phyloP scores from a whole-genome alignment of 805 yeast species.

The Wickerhamiella azyma region DNA sequence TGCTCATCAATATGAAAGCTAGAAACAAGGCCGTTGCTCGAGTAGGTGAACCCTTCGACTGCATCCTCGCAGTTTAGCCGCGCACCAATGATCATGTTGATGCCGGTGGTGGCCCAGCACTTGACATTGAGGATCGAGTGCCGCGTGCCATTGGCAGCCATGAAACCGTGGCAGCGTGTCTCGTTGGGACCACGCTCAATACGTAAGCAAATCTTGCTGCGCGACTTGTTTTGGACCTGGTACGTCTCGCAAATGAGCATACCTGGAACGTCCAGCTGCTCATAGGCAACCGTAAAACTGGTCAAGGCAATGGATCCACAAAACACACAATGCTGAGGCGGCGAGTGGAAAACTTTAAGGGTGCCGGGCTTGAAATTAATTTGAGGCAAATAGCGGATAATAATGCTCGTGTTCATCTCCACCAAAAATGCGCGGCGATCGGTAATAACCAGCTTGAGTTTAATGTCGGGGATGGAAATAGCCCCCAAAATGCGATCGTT shows the following conservation, averaged over 20 bases:
- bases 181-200: slow-evolving; percentile 90
- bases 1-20: slow-evolving; percentile 42
- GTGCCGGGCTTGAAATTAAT: slow-evolving; percentile 48
- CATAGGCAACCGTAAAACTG: slow-evolving; percentile 59
- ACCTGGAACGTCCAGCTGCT: slow-evolving; percentile 37
- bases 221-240: slow-evolving; percentile 58
- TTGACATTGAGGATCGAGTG: slow-evolving; percentile 55
- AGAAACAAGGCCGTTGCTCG: slow-evolving; percentile 48
- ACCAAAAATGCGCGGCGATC: slow-evolving; percentile 27
- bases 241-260: slow-evolving; percentile 60
- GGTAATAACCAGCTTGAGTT: slow-evolving; percentile 19
- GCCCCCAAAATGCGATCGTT: slow-evolving; percentile 6
- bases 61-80: slow-evolving; percentile 37
- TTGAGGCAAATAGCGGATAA: slow-evolving; percentile 46
- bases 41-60: slow-evolving; percentile 65
- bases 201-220: slow-evolving; percentile 67
- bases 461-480: slow-evolving; percentile 18
- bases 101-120: slow-evolving; percentile 67
- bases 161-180: slow-evolving; percentile 78
- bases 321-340: slow-evolving; percentile 77
- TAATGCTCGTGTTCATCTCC: slow-evolving; percentile 67
- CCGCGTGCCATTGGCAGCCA: slow-evolving; percentile 54
- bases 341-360: slow-evolving; percentile 62
- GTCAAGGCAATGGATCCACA: slow-evolving; percentile 80
- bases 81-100: slow-evolving; percentile 62